A percentile compares a stretch with the other conserved stretches of the same genome.
Evolutionary conservation across 495 filamentous ascomycete species (phyloP).

Genomic region (Hyphodiscus hymeniophilus): DNA sequence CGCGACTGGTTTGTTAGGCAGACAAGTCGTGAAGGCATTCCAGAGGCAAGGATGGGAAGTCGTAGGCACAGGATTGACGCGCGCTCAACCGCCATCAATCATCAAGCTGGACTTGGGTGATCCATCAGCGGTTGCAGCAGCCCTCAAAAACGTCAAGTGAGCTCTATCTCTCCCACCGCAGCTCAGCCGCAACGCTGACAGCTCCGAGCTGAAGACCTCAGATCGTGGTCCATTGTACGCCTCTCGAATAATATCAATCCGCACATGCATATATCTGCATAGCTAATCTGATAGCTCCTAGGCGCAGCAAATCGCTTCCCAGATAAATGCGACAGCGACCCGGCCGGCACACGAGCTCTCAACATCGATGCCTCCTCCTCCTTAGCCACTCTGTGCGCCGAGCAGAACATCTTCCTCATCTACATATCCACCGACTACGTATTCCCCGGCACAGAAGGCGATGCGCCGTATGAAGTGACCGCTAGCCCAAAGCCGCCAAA

Average conservation of each 20-base stretch:
- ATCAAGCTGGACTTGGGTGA: slow-evolving; percentile 71
- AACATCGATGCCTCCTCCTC: slow-evolving; percentile 64
- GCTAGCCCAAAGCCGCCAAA: slow-evolving; percentile 64
- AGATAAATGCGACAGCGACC: slow-evolving; percentile 74
- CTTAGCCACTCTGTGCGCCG: slow-evolving; percentile 59
- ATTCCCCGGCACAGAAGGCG: slow-evolving; percentile 72
- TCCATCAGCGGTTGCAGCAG: slow-evolving; percentile 47
- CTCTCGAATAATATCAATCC: too few relatives aligned
- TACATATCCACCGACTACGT: slow-evolving; percentile 98
- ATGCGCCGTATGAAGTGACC: slow-evolving; percentile 73
- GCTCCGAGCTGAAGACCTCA: slow-evolving; percentile 48
- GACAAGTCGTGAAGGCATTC: slow-evolving; percentile 72
- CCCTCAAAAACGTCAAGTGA: slow-evolving; percentile 59
- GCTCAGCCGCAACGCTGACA: slow-evolving; percentile 7
- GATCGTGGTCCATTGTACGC: slow-evolving; percentile 76
- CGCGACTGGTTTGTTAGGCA: slow-evolving; percentile 75
- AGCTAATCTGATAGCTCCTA: slow-evolving; percentile 24
- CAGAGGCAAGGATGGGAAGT: slow-evolving; percentile 60
- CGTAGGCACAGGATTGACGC: slow-evolving; percentile 68
- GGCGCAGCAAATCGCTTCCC: slow-evolving; percentile 89
- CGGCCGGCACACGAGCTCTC: slow-evolving; percentile 61
- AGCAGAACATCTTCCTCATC: slow-evolving; percentile 60
- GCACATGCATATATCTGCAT: not conserved
- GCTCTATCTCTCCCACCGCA: slow-evolving; percentile 9
- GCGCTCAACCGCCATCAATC: slow-evolving; percentile 63